Conservation (phyloP, 2,329 filamentous ascomycete species). For the Myriosclerotinia scirpicola region DNA sequence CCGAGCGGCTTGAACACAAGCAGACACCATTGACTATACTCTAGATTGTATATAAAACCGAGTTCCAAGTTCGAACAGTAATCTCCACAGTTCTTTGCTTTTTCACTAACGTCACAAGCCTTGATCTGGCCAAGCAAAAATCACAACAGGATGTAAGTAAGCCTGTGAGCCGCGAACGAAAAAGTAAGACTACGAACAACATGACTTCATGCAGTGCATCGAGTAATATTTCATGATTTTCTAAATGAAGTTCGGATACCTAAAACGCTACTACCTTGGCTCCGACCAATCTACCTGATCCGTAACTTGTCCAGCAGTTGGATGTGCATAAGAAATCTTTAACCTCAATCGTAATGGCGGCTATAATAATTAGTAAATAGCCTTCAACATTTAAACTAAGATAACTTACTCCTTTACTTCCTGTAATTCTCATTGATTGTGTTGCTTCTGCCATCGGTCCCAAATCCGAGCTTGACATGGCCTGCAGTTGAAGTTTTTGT, state of each 20-base stretch:
- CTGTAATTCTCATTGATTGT: conserved; percentile 84
- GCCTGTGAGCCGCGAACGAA: background rate
- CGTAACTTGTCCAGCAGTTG: conserved; percentile 67
- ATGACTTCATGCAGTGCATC: conserved; percentile 9
- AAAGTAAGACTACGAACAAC: background rate
- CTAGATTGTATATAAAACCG: background rate
- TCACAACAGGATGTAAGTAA: background rate
- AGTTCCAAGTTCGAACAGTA: background rate
- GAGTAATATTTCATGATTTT: conserved; percentile 8
- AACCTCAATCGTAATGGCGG: conserved; percentile 77
- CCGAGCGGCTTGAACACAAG: background rate
- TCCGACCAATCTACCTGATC: conserved; percentile 99
- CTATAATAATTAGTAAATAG: conserved; percentile 48
- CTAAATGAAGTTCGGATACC: conserved; percentile 8
- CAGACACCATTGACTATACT: background rate
- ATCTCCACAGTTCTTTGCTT: background rate
- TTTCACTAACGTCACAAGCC: background rate
- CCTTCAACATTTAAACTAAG: conserved; percentile 18
- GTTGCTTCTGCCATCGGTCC: conserved; percentile 77
- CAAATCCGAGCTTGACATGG: conserved; percentile 79
- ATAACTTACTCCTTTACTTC: conserved; percentile 81
- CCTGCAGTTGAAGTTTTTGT: conserved; percentile 88
- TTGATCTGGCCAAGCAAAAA: background rate
- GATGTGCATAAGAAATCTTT: conserved; percentile 77
- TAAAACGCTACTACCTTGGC: conserved; percentile 47